Evolutionary conservation across 305 asterid species (phyloP).

Genomic region (Fraxinus angustifolia): DNA sequence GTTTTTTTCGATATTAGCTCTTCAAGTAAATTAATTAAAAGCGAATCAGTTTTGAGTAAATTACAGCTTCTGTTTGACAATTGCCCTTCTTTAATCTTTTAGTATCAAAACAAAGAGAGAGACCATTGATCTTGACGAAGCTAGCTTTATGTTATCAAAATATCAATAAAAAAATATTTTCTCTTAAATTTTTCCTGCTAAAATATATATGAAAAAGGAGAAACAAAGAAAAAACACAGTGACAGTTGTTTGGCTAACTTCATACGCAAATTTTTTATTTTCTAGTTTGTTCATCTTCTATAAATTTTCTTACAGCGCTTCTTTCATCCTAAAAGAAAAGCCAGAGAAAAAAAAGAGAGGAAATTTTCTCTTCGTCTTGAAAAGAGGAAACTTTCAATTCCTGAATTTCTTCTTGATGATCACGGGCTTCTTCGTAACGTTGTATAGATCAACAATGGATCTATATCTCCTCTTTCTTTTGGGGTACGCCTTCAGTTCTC

Average conservation of each 20-base stretch:
- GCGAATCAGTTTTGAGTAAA: too few relatives aligned
- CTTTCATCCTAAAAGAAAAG: not conserved
- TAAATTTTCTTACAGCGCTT: not conserved
- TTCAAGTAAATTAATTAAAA: too few relatives aligned
- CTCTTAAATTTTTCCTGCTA: not conserved
- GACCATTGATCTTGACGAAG: not conserved
- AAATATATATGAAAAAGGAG: not conserved
- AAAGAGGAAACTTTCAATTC: not conserved
- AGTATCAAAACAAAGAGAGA: not conserved
- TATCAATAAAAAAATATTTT: not conserved
- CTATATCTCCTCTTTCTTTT: conserved; percentile 41
- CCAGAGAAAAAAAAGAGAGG: not conserved
- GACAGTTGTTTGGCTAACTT: not conserved
- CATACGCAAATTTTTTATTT: not conserved
- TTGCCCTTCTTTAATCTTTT: not conserved
- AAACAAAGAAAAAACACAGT: not conserved
- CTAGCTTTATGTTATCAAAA: not conserved
- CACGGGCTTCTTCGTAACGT: conserved; percentile 31
- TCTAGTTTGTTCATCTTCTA: not conserved
- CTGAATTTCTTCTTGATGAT: conserved; percentile 18
- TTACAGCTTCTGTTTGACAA: too few relatives aligned
- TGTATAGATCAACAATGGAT: conserved; percentile 47
- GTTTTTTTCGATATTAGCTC: too few relatives aligned
- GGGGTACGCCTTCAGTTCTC: conserved; percentile 30
- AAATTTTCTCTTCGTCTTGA: not conserved